Evolutionary conservation across 1,284 basidiomycete genomes (phyloP).

Genomic region (Ceratobasidium sp.): DNA sequence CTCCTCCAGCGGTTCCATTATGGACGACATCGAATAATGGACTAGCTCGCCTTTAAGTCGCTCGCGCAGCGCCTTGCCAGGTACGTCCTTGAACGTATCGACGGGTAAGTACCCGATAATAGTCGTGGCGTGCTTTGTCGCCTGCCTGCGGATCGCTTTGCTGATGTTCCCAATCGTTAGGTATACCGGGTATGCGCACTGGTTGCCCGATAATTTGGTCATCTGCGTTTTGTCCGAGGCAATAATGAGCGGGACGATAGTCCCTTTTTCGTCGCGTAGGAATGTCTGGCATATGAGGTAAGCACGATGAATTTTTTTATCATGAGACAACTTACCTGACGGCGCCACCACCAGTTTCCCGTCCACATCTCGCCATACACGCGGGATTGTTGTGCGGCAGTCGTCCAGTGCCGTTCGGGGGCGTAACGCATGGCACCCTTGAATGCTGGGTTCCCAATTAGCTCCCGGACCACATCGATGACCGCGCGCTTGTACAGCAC

Average conservation of each 20-base stretch:
- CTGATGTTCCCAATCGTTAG: slow-evolving; percentile 46
- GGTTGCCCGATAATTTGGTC: slow-evolving; percentile 35
- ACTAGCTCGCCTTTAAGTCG: slow-evolving; percentile 43
- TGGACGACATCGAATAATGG: slow-evolving; percentile 47
- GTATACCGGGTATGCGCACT: slow-evolving; percentile 46
- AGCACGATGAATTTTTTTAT: too few relatives aligned
- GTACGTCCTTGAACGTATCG: background rate
- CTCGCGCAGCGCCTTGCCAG: background rate
- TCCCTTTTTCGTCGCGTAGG: slow-evolving; percentile 25
- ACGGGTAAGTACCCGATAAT: slow-evolving; percentile 46
- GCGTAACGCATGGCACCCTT: background rate
- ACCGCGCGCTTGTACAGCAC: background rate
- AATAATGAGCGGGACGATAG: slow-evolving; percentile 42
- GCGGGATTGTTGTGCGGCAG: background rate
- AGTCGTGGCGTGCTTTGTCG: slow-evolving; percentile 9
- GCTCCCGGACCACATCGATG: slow-evolving; percentile 5
- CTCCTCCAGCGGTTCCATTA: background rate
- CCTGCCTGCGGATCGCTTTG: slow-evolving; percentile 31
- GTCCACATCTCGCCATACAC: slow-evolving; percentile 43
- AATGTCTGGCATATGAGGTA: slow-evolving; percentile 4
- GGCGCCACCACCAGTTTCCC: slow-evolving; percentile 45
- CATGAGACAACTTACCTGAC: slow-evolving; percentile 32
- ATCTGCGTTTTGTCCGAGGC: slow-evolving; percentile 46
- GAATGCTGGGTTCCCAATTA: slow-evolving; percentile 11
- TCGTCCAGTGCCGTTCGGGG: slow-evolving; percentile 5